Conservation (phyloP, 805 yeast species). For the Komagataella pseudopastoris region DNA sequence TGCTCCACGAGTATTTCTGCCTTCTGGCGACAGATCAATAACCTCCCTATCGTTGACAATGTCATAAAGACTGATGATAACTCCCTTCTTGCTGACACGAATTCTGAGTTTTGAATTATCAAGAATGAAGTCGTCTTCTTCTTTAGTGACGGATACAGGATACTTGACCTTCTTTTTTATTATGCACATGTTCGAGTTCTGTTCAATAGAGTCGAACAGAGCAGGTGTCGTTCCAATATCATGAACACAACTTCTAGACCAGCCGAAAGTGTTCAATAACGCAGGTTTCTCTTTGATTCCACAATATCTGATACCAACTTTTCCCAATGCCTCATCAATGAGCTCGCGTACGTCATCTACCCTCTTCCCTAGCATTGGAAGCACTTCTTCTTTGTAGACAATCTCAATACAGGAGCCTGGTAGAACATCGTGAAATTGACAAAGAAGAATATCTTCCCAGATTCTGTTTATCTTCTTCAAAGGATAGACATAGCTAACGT, state of each 20-base stretch:
- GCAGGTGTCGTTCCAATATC: slow-evolving; percentile 1
- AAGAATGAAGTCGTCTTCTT: slow-evolving; percentile 32
- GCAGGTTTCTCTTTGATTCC: slow-evolving; percentile 7
- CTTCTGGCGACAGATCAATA: slow-evolving; percentile 43
- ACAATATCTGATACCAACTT: slow-evolving; percentile 17
- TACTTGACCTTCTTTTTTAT: slow-evolving; percentile 15
- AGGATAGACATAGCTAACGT: slow-evolving; percentile 56
- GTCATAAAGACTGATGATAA: slow-evolving; percentile 54
- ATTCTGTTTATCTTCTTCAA: slow-evolving; percentile 45
- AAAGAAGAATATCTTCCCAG: slow-evolving; percentile 83
- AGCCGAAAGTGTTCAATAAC: slow-evolving; percentile 46
- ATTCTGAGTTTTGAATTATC: slow-evolving; percentile 52
- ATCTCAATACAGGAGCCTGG: slow-evolving; percentile 94
- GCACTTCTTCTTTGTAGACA: slow-evolving; percentile 82
- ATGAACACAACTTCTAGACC: slow-evolving; percentile 39
- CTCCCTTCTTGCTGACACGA: slow-evolving; percentile 34
- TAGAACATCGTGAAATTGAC: slow-evolving; percentile 96
- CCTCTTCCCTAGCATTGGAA: slow-evolving; percentile 56
- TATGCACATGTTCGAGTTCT: slow-evolving; percentile 5
- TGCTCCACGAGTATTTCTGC: slow-evolving; percentile 49
- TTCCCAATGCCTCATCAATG: slow-evolving; percentile 33
- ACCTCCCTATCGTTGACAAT: slow-evolving; percentile 45
- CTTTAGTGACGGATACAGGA: slow-evolving; percentile 35
- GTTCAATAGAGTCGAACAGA: slow-evolving; percentile 1
- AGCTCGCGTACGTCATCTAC: slow-evolving; percentile 38